A percentile compares a stretch with the other conserved stretches of the same genome.
Evolutionary conservation across 177 flowering plant species (phyloP).

Genomic region (Vitis hybrid): DNA sequence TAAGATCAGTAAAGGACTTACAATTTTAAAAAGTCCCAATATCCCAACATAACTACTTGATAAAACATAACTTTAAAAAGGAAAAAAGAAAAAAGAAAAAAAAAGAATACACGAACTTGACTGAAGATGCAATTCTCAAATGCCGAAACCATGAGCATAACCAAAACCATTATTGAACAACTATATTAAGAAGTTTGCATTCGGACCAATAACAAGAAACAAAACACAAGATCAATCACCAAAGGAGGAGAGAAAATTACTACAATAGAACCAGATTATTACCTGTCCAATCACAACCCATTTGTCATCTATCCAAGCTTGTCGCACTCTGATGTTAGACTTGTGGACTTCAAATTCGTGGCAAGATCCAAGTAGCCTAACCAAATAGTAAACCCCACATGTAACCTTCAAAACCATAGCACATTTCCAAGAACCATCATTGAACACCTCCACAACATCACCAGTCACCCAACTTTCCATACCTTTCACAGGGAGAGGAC

Average conservation of each 20-base stretch:
- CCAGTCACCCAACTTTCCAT: conserved; percentile 41
- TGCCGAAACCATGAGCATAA: background rate
- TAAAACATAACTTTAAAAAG: background rate
- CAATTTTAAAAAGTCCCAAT: too few species aligned
- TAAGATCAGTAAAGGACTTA: too few species aligned
- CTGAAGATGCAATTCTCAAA: background rate
- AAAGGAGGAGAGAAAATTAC: background rate
- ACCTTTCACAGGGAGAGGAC: conserved; percentile 37
- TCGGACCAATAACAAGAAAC: background rate
- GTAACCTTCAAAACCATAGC: conserved; percentile 42
- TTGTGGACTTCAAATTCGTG: conserved; percentile 35
- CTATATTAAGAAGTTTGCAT: background rate
- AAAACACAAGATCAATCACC: background rate
- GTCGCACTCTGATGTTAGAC: conserved; percentile 44
- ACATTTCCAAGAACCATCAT: conserved; percentile 56
- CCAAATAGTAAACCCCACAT: conserved; percentile 27
- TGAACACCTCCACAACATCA: conserved; percentile 59
- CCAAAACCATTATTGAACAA: background rate
- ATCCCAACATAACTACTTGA: background rate
- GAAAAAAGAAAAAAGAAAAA: too few species aligned
- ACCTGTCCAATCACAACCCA: conserved; percentile 67
- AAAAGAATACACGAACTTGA: background rate
- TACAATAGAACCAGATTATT: conserved; percentile 10
- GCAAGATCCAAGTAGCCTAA: conserved; percentile 49
- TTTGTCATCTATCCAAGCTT: conserved; percentile 49